Percentiles rank a stretch among this genome's conserved stretches.
Evolutionary conservation across 345 rosid genomes (phyloP).

Genomic region (Rhizophora apiculata): DNA sequence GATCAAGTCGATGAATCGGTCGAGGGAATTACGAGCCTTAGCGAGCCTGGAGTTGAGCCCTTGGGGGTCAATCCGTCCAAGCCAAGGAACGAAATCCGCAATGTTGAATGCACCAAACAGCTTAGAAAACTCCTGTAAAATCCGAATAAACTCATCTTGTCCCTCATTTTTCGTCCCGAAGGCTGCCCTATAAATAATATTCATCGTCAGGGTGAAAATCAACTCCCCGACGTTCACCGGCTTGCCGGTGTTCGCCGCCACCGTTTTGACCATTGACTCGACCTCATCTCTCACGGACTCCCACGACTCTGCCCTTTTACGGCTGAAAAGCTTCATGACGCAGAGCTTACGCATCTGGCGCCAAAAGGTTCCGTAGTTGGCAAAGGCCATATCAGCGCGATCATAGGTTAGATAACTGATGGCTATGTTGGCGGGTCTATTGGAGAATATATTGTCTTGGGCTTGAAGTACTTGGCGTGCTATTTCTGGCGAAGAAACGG

Average conservation of each 20-base stretch:
- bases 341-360: constrained; percentile 31
- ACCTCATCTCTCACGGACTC: constrained; percentile 25
- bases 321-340: constrained; percentile 27
- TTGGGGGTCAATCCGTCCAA: constrained; percentile 18
- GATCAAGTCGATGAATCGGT: constrained; percentile 22
- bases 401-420: constrained; percentile 24
- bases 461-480: constrained; percentile 27
- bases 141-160: constrained; percentile 24
- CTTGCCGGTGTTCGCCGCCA: not conserved
- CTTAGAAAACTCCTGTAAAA: constrained; percentile 28
- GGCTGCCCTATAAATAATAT: constrained; percentile 25
- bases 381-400: constrained; percentile 33
- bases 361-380: constrained; percentile 30
- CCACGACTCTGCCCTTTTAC: constrained; percentile 31
- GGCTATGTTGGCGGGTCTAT: constrained; percentile 24
- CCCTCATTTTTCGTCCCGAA: constrained; percentile 21
- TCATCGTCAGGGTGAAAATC: constrained; percentile 21
- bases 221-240: constrained; percentile 20
- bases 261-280: not conserved
- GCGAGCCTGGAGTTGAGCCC: constrained; percentile 15
- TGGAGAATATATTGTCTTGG: constrained; percentile 23
- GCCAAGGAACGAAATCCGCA: constrained; percentile 31
- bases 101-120: constrained; percentile 29
- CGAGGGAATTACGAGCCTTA: constrained; percentile 16
- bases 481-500: constrained; percentile 18